Percentiles rank a stretch among this genome's conserved stretches.
Evolutionary conservation across 805 yeast species (phyloP).

Genomic region (Myxozyma vanderwaltii): DNA sequence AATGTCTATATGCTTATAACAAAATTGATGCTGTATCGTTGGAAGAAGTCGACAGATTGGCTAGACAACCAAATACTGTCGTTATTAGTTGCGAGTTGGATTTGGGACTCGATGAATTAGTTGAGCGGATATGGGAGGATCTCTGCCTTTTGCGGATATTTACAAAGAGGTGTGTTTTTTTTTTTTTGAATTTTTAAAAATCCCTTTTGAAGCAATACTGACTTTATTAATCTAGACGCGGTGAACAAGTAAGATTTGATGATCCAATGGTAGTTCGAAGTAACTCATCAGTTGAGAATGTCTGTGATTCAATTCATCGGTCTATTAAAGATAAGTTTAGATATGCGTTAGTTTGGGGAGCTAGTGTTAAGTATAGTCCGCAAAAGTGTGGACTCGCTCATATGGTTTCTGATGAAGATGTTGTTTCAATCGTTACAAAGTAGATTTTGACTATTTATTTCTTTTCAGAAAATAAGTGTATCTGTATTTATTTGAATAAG

Average conservation of each 20-base stretch:
- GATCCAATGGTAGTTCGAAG: constrained; percentile 92
- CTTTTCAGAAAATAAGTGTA: no score
- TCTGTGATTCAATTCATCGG: constrained; percentile 89
- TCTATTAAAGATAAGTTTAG: constrained; percentile 90
- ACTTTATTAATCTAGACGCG: constrained; percentile 54
- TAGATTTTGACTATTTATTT: constrained; percentile 40
- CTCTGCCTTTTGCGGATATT: constrained; percentile 75
- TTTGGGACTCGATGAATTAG: constrained; percentile 81
- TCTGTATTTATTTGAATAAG: no score
- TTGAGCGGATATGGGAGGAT: constrained; percentile 92
- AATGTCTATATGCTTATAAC: constrained; percentile 91
- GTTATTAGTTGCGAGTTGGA: constrained; percentile 92
- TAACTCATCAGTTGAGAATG: constrained; percentile 76
- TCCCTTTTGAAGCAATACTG: background rate
- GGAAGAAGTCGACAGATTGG: constrained; percentile 90
- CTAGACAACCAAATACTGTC: constrained; percentile 88
- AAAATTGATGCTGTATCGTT: constrained; percentile 93
- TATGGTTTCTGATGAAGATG: constrained; percentile 87
- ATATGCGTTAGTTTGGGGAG: constrained; percentile 96
- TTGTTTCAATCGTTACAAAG: constrained; percentile 85
- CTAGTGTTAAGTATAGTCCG: constrained; percentile 91
- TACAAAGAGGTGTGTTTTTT: constrained; percentile 58
- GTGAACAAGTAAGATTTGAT: constrained; percentile 72
- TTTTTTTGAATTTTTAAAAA: background rate
- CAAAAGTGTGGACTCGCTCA: constrained; percentile 93